phyloP scores from a whole-genome alignment of 2,329 filamentous ascomycete species.

The Colletotrichum sidae region DNA sequence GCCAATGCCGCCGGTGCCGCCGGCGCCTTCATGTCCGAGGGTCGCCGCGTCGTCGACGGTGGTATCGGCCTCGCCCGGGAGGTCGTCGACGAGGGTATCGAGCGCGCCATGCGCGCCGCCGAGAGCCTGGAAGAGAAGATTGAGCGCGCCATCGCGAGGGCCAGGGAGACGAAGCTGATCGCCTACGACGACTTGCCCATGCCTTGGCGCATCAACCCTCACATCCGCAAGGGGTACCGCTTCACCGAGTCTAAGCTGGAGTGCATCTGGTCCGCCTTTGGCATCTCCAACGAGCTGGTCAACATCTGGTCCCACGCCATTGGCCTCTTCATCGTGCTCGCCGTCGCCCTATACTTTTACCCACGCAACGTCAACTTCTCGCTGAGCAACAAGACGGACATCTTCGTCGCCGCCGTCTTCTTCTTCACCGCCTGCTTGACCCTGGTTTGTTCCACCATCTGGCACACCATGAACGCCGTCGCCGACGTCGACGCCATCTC shows the following conservation, averaged over 20 bases:
- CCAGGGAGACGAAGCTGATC: conserved; percentile 84
- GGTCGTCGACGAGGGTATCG: conserved; percentile 84
- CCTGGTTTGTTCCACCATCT: conserved; percentile 92
- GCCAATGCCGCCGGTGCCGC: conserved; percentile 74
- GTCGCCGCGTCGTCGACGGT: conserved; percentile 84
- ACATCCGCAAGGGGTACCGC: conserved; percentile 91
- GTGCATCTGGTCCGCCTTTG: conserved; percentile 86
- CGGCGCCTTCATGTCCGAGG: conserved; percentile 79
- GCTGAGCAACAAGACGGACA: conserved; percentile 86
- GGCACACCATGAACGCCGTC: conserved; percentile 99
- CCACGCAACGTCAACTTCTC: conserved; percentile 88
- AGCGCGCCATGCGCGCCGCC: conserved; percentile 84
- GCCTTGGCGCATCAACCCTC: conserved; percentile 94
- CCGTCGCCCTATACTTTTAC: conserved; percentile 96
- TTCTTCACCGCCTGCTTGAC: conserved; percentile 97
- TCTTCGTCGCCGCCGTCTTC: conserved; percentile 92
- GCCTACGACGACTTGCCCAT: conserved; percentile 89
- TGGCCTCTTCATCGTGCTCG: conserved; percentile 86
- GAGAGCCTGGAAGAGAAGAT: conserved; percentile 87
- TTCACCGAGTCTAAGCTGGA: conserved; percentile 93
- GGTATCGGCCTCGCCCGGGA: conserved; percentile 79
- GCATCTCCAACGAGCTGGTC: conserved; percentile 90
- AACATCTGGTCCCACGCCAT: conserved; percentile 98
- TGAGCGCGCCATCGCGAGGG: conserved; percentile 78
- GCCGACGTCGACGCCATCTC: conserved; percentile 91